Base-by-base conservation (phyloP, 768 basidiomycete species). In the Amanita brunnescens region DNA sequence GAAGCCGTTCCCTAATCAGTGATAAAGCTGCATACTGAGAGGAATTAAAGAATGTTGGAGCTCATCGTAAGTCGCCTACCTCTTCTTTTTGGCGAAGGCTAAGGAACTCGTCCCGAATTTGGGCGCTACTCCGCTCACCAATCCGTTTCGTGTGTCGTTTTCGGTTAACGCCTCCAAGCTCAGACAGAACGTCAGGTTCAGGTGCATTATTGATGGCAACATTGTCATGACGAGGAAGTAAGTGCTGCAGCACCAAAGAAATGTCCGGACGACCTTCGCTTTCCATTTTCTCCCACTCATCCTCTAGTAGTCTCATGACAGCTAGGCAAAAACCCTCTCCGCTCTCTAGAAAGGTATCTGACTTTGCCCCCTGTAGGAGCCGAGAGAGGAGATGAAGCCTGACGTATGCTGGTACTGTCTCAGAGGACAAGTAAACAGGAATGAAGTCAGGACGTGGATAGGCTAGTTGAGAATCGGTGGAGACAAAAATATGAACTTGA, bases 361-460 rank as follows among this genome's bases (percentile, higher is more conserved):
- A 65, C 47, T 77, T 67, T 64, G 87, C 75, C 8, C 74, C 77
- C 5, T 62, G 48, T n/a, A 92, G 70, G 16, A 92, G 69, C 21
- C 70, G 69, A 3, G 82, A 76, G 30, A 90, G 74, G n/a, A 96
- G 75, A 60, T 94, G 83, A 3, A 95, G 76, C 18, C 90, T 82
- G 50, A 94, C 70, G 64, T 95, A 95, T 1, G 90, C 77, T 0
- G 93, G 79, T 3, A 85, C 71, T 1, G 78, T 75, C 0, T 68
- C 60, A 1, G 89, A 91, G 1, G 83, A 76, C 48, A 95, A 62
- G 62, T 85, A 95, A 67, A 93, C 79, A 0, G 89, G 80, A 0
- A 83, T 78, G 51, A 80, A 77, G 18, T 64, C 67, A 61, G 70
- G 60, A 56, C 74, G 53, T 58, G 75, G 59, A 65, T 78, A 63